These are phyloP conservation scores for Paramarasmius palmivorus DNA, from an alignment of 1,284 basidiomycete genomes.

Conservation along the genomic window DNA sequence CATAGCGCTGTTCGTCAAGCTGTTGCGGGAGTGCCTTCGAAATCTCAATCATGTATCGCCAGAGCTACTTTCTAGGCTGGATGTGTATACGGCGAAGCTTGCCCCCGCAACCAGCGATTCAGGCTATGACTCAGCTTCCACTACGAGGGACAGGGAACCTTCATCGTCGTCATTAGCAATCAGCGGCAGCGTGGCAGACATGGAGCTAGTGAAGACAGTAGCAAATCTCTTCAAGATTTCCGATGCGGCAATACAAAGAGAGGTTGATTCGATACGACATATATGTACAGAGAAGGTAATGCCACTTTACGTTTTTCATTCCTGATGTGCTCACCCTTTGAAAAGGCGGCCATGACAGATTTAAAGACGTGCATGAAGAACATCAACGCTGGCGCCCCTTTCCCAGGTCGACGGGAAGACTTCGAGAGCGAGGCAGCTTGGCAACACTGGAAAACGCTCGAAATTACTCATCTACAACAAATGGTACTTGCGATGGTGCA, in stretches of 20 bases:
- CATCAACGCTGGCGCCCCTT: conserved; percentile 80
- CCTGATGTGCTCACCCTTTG: conserved; percentile 17
- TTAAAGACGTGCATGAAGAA: conserved; percentile 93
- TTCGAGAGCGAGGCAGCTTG: conserved; percentile 83
- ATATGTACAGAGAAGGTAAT: conserved; percentile 82
- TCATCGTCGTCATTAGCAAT: conserved; percentile 36
- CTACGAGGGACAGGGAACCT: conserved; percentile 57
- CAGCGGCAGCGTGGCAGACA: conserved; percentile 61
- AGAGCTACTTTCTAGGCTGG: conserved; percentile 80
- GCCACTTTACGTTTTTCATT: conserved; percentile 14
- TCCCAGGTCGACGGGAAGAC: conserved; percentile 86
- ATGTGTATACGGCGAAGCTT: conserved; percentile 82
- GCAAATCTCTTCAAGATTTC: conserved; percentile 76
- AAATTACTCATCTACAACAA: conserved; percentile 84
- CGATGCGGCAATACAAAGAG: conserved; percentile 67
- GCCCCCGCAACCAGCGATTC: conserved; percentile 65
- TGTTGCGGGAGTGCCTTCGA: conserved; percentile 80
- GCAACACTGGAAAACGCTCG: conserved; percentile 82
- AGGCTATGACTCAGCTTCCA: conserved; percentile 66
- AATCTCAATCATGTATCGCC: conserved; percentile 76
- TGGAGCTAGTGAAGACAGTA: conserved; percentile 75
- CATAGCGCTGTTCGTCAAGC: conserved; percentile 83
- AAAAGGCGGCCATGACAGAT: conserved; percentile 79
- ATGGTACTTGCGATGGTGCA: conserved; percentile 89
- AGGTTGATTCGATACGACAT: conserved; percentile 70